phyloP scores from a whole-genome alignment of 2,329 filamentous ascomycete species.

The Pyrenophora seminiperda region DNA sequence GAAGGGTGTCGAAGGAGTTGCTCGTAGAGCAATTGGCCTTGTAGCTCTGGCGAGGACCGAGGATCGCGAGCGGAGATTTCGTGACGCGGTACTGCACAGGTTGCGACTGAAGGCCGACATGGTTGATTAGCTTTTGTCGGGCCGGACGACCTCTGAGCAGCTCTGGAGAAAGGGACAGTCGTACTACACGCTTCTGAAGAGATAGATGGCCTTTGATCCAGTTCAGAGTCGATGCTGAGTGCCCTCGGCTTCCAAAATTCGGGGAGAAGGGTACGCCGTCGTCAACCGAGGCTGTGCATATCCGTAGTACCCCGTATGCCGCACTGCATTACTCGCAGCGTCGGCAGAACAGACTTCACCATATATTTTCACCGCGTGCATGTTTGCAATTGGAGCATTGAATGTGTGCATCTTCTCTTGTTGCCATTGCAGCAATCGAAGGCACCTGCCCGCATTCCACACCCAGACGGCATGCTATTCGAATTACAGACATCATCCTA shows the following conservation, averaged over 20 bases:
- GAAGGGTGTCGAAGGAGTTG: slow-evolving; percentile 31
- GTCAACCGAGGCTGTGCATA: slow-evolving; percentile 37
- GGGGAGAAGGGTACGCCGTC: slow-evolving; percentile 35
- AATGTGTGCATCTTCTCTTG: neutral
- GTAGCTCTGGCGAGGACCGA: slow-evolving; percentile 41
- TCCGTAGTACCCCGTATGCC: slow-evolving; percentile 6
- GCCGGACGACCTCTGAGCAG: slow-evolving; percentile 40
- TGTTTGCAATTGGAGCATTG: neutral
- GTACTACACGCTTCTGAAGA: slow-evolving; percentile 39
- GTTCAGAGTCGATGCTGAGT: slow-evolving; percentile 26
- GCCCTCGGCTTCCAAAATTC: slow-evolving; percentile 34
- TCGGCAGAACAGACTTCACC: neutral
- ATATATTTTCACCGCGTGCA: neutral
- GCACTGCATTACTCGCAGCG: neutral
- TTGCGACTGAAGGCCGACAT: slow-evolving; percentile 52
- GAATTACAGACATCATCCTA: slow-evolving; percentile 4
- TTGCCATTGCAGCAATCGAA: neutral
- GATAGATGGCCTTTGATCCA: slow-evolving; percentile 27
- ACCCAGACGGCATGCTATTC: too few relatives aligned
- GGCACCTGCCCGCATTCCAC: neutral
- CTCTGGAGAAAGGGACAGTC: slow-evolving; percentile 38
- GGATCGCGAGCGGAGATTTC: slow-evolving; percentile 45
- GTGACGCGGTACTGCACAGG: slow-evolving; percentile 47
- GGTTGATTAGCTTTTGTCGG: slow-evolving; percentile 46
- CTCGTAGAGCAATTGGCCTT: slow-evolving; percentile 45